Evolutionary conservation across 768 basidiomycete genomes (phyloP), one percentile per base, ranked within the genome.

Genomic region (Neoboletus brunneissimus): DNA sequence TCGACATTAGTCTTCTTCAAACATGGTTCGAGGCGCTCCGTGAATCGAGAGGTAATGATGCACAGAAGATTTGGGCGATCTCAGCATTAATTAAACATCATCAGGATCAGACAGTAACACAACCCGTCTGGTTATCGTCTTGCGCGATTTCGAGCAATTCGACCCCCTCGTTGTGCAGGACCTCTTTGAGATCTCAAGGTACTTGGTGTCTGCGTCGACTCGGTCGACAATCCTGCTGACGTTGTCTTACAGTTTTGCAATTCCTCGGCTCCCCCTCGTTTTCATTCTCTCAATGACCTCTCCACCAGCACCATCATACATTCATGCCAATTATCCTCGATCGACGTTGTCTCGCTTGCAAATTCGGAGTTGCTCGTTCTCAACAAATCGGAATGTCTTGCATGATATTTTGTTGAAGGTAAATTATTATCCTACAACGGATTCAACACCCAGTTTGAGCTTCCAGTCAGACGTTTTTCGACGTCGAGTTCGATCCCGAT

Each of bases 111-210:
- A 64, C 57, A 57, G 65, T 12, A 18, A 58, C 1, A 57, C 61
- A 5, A 69, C 64, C 12, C 79, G 77, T 37, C 77, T 91, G 4
- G 76, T 85, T 23, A 74, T 88, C 10, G 64, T 91, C 13, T 63
- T 91, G 22, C 87, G 89, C 54, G 85, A 88, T 54, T 89, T 92
- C 59, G 89, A 91, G 63, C 82, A 85, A 64, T 81, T 88, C 48
- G 87, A 89, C 53, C 71, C 81, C 0, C 52, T 59, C 2, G 77
- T 91, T 3, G 68, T 91, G 47, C 82, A 86, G 63, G 88, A 91
- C 62, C 63, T 90, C 18, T 81, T 90, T 41, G 79, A 86, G 51
- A 84, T 91, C 35, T 88, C 81, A 75, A 88, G 86, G 89, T 85
- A 49, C 58, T 31, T 67, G 47, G 13, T 31, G 15, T 40, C n/a